Evolutionary conservation across 2,329 filamentous ascomycete genomes (phyloP), one percentile per base, ranked within the genome.

Genomic region (Hypoxylon sp.): DNA sequence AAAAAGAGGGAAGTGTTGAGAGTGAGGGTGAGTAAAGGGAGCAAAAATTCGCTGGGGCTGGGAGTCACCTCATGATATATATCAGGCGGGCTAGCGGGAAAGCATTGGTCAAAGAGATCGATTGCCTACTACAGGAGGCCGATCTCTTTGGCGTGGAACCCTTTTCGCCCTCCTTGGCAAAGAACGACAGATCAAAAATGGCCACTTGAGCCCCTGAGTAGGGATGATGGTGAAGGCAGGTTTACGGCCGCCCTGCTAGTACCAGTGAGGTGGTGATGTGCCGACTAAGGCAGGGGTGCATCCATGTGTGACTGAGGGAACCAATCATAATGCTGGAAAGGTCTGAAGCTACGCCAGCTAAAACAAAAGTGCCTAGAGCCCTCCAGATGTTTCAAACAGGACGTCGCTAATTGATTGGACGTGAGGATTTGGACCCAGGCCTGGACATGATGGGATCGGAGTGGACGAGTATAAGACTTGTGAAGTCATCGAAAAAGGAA

Each of bases 201-300:
- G 19, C 25, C 9, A 15, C 8, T 21, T 7, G 16, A 35, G 32
- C 54, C 49, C 54, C 54, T 54, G 54, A 36, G 23, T 51, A 21
- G 21, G 29, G 27, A 54, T 5, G 21, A 27, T 8, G 23, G 34
- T 21, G 8, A 9, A 11, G 5, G n/a, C n/a, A n/a, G n/a, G n/a
- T n/a, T n/a, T n/a, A n/a, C n/a, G n/a, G n/a, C n/a, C n/a, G n/a
- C n/a, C n/a, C 9, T 37, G 44, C 38, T 44, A 55, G 55, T 48
- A 43, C 51, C 15, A 46, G 48, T 46, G 31, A 20, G 55, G 55
- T 37, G 35, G 25, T 52, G 55, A 55, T 58, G 26, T 42, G 31
- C 51, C 30, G 34, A 20, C 32, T n/a, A 38, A 9, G 17, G 29
- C 27, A 49, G 41, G 51, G 36, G 29, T n/a, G 26, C 8, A 9